A percentile compares a stretch with the other conserved stretches of the same genome.
Evolutionary conservation across 306 rosid genomes (phyloP).

Genomic region (Quercus mongolica): DNA sequence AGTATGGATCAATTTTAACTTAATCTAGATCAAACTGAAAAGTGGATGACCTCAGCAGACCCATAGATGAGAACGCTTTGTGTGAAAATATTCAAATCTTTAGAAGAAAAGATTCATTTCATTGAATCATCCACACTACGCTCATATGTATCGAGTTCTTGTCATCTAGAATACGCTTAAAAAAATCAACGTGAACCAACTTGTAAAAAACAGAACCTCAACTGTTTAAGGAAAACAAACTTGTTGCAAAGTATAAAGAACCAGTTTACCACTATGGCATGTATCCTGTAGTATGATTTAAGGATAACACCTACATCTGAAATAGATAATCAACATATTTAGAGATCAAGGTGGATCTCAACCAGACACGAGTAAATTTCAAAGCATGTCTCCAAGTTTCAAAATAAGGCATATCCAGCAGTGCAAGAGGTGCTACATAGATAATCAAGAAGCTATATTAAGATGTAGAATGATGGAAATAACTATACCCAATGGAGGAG

Average conservation of each 20-base stretch:
- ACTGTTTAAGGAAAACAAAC: not conserved
- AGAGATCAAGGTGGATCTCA: not conserved
- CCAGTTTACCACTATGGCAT: not conserved
- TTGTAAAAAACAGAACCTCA: no score
- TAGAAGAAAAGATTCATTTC: not conserved
- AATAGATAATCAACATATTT: not conserved
- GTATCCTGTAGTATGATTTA: not conserved
- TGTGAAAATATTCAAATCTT: not conserved
- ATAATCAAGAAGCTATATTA: not conserved
- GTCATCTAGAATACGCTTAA: no score
- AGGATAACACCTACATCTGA: not conserved
- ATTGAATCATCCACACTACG: not conserved
- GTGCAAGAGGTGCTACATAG: not conserved
- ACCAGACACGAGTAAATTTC: not conserved
- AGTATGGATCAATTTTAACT: not conserved
- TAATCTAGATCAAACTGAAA: not conserved
- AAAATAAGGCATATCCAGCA: not conserved
- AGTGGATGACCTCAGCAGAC: not conserved
- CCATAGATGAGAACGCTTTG: not conserved
- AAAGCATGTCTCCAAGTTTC: not conserved
- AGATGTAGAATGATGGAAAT: constrained; percentile 1
- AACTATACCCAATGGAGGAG: constrained; percentile 77
- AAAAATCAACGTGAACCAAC: no score
- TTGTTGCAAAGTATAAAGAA: not conserved
- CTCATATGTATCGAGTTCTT: not conserved